Evolutionary conservation across 2,329 filamentous ascomycete genomes (phyloP), one percentile per base, ranked within the genome.

Genomic region (Myotisia sp.): DNA sequence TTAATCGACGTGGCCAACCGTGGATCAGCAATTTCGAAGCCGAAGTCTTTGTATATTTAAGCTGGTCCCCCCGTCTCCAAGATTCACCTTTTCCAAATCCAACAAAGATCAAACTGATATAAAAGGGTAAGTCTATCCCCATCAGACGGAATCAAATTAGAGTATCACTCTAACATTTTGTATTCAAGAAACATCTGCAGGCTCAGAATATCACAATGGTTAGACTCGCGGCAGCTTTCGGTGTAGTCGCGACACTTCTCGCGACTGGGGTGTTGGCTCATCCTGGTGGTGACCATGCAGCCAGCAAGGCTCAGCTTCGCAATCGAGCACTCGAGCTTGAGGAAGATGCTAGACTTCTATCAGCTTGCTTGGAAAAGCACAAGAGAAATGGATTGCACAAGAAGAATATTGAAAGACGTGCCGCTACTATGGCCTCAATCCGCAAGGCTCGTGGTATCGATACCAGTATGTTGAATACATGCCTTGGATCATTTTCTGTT

Each of bases 301-400:
- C 27, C 13, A 21, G 17, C 18, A 17, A 23, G 5, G 13, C 9
- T 8, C 22, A 34, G 16, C 21, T 34, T 19, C 17, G 8, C 14
- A 14, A 12, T 19, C 27, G 27, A 6, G 27, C 8, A 21, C 50
- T 55, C 1, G 66, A 59, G 39, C 51, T 62, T 31, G 42, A 42
- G 38, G 50, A 50, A 35, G 42, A 42, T 35, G 56, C 59, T 44
- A 33, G 46, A 3, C 58, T 57, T 8, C 51, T 67, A 3, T 47
- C 44, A 37, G 60, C 65, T 45, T 68, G 64, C 40, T 47, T 58
- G 8, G 41, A 51, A 2, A 59, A 63, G 47, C 54, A 67, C 32
- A 54, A 53, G 39, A 55, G 55, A 13, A 58, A 62, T 4, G 63
- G 64, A 13, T 37, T 63, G 13, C 51, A 55, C 26, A 46, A 52